Conservation (phyloP, 2,329 filamentous ascomycete species). For the Penicillium sp. region DNA sequence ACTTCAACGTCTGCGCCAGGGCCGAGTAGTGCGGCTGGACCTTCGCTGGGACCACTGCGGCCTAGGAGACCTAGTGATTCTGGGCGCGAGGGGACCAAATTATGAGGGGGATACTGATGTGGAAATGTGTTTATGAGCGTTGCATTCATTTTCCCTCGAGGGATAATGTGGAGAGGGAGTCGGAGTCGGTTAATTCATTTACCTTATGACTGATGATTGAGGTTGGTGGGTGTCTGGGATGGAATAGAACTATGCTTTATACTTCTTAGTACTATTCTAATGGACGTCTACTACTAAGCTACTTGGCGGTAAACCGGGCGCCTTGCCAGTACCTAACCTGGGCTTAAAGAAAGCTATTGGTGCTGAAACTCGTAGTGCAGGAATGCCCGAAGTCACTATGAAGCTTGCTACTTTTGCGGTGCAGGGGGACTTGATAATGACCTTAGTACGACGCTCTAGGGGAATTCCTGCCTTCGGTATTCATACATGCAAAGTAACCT, state of each 20-base stretch:
- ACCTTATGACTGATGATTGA: conserved; percentile 5
- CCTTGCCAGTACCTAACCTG: no score
- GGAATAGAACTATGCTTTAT: background rate
- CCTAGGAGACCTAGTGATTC: conserved; percentile 40
- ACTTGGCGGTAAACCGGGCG: no score
- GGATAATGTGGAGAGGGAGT: conserved; percentile 3
- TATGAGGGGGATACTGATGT: conserved; percentile 12
- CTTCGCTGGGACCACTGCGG: conserved; percentile 25
- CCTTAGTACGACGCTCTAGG: no score
- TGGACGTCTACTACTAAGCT: no score
- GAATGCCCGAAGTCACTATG: no score
- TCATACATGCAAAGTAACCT: background rate
- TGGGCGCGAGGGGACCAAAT: conserved; percentile 43
- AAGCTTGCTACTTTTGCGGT: no score
- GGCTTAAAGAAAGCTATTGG: no score
- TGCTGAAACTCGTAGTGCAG: no score
- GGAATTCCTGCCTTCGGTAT: background rate
- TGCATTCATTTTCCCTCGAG: background rate
- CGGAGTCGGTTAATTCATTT: background rate
- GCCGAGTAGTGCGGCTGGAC: conserved; percentile 24
- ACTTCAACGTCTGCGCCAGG: conserved; percentile 25
- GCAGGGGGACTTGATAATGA: no score
- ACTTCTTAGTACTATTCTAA: background rate
- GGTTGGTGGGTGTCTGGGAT: background rate
- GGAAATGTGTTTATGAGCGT: background rate